These are phyloP conservation scores for Hyaloscypha finlandica DNA, from an alignment of 495 filamentous ascomycete genomes.

Conservation along the genomic window DNA sequence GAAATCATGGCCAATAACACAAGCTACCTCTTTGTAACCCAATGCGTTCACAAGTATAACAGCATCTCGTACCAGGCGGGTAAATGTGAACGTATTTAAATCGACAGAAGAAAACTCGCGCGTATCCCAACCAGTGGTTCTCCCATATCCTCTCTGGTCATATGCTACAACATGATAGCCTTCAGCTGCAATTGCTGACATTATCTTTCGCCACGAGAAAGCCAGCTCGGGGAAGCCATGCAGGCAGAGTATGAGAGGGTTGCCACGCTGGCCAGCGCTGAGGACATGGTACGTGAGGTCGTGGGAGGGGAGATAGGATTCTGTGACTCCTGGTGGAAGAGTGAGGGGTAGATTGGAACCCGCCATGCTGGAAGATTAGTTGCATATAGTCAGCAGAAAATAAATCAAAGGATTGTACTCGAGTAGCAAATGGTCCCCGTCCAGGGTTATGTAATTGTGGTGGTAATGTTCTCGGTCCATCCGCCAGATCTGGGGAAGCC, in stretches of 20 bases:
- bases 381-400: not conserved
- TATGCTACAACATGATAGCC: slow-evolving; percentile 66
- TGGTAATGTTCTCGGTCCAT: too few relatives aligned
- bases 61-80: slow-evolving; percentile 62
- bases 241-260: slow-evolving; percentile 61
- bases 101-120: slow-evolving; percentile 52
- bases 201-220: slow-evolving; percentile 67
- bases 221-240: slow-evolving; percentile 71
- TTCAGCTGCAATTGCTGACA: slow-evolving; percentile 54
- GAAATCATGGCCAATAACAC: slow-evolving; percentile 69
- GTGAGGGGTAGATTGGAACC: slow-evolving; percentile 45
- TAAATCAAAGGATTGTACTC: too few relatives aligned
- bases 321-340: slow-evolving; percentile 52
- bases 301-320: slow-evolving; percentile 51
- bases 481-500: too few relatives aligned
- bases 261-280: slow-evolving; percentile 46
- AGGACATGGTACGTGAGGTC: slow-evolving; percentile 64
- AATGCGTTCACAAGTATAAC: slow-evolving; percentile 61
- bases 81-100: slow-evolving; percentile 56
- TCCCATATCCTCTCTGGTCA: slow-evolving; percentile 70
- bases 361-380: slow-evolving; percentile 1
- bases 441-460: too few relatives aligned
- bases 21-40: slow-evolving; percentile 57
- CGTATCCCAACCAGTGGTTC: slow-evolving; percentile 63
- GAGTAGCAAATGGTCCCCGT: too few relatives aligned